Evolutionary conservation across 495 filamentous ascomycete species (phyloP), one percentile per base, ranked within the genome.

Genomic region (Ascobolus immersus): DNA sequence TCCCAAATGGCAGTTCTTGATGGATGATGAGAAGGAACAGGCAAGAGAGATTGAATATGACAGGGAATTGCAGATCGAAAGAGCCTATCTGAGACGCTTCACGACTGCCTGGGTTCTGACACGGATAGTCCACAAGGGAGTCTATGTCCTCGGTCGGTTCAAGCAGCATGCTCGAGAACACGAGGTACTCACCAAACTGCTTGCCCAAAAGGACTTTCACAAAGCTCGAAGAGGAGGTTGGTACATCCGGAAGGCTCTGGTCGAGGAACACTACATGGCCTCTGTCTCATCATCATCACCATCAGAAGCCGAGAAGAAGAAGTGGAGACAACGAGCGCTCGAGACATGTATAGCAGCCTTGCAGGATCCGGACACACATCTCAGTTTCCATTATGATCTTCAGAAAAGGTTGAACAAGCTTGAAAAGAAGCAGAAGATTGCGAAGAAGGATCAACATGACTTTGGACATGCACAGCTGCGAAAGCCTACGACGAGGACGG

Each of bases 211-310:
- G 4, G 62, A 89, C 8, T 92, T 93, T 49, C 84, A 94, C 48
- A 59, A 73, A 24, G 64, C 78, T 10, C 64, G 84, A 17, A 69
- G 84, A 15, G 86, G 86, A 1, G 70, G 70, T 1, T 96, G 86
- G 86, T 94, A 93, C 47, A 81, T 93, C 51, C 77, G 86, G 11
- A 92, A 82, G 55, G 86, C 86, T 1, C 54, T 96, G 4, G 50
- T 96, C 12, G 86, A 96, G 55, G 86, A 96, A 52, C 79, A 82
- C 41, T 94, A 96, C 47, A 82, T 93, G 77, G 60, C 65, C 49
- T 57, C 60, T 1, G 45, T 76, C 2, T 62, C 59, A 1, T 56
- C 67, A 0, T 45, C 50, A 1, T 54, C 50, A 1, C 35, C 45
- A 3, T 13, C 47, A 27, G 59, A 64, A 19, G 71, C 77, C 33